Base-by-base conservation (phyloP, 2,329 filamentous ascomycete genomes). In the Fusarium sp. region DNA sequence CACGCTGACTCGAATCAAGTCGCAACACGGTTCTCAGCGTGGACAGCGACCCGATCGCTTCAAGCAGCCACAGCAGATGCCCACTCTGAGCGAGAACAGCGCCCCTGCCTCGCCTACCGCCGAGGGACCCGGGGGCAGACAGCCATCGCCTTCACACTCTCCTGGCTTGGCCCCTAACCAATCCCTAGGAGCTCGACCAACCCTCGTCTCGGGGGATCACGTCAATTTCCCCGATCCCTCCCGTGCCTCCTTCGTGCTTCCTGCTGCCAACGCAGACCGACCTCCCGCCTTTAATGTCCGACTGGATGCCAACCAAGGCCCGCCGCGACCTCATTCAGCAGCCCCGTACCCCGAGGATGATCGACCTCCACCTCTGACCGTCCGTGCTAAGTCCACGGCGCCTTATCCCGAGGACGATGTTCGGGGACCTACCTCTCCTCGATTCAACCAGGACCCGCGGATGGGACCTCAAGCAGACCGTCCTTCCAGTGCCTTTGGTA, bases 1-100 rank as follows among this genome's bases (percentile, higher is more conserved):
- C 42, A 94, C 96, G 0, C 89, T 99, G 70, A 91, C 89, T 55
- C 89, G 91, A 58, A 98, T 99, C 83, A 97, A 91, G 79, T 93
- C 89, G 4, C 89, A 91, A 70, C 88, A 93, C 74, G 91, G 90
- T 14, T 92, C 90, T 14, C 88, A 90, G 75, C 82, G 87, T 54
- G 88, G 88, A 31, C 83, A 84, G 73, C 82, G 88, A 58, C 88
- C 88, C 0, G 87, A 89, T 34, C 82, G 88, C 42, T 88, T 90
- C 77, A 83, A 84, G 70, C 83, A 85, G 63, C 72, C 77, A 62
- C 80, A 81, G 59, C 78, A 79, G 25, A 83, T 88, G 80, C 84
- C 86, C 1, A 82, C 85, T 0, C 63, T 88, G 31, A 79, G 78
- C 40, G 86, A 89, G 75, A 69, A 71, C n/a, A 76, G 74, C 51